Conservation (phyloP, 2,329 filamentous ascomycete genomes). For the Penicillium digitatum region DNA sequence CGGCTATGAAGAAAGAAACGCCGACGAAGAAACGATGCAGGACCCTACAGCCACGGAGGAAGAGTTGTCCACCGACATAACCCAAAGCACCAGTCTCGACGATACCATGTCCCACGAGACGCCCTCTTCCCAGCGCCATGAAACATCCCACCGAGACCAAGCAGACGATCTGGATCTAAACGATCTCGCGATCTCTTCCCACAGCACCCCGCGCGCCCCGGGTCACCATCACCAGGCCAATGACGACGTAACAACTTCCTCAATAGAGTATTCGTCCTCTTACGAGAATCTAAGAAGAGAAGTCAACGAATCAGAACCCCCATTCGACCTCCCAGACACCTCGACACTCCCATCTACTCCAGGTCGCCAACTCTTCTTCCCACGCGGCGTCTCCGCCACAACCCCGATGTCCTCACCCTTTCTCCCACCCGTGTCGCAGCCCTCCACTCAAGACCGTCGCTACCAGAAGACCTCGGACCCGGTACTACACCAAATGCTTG, state of each 20-base stretch:
- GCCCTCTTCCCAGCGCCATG: conserved; percentile 34
- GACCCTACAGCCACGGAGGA: conserved; percentile 53
- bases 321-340: conserved; percentile 35
- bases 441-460: conserved; percentile 36
- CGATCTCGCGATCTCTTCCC: conserved; percentile 43
- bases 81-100: conserved; percentile 36
- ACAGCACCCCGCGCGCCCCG: conserved; percentile 46
- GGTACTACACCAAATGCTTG: conserved; percentile 82
- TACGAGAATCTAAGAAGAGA: conserved; percentile 71
- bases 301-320: conserved; percentile 49
- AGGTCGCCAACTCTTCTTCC: conserved; percentile 27
- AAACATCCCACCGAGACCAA: conserved; percentile 23
- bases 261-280: conserved; percentile 63
- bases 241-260: conserved; percentile 41
- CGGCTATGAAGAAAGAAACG: conserved; percentile 78
- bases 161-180: conserved; percentile 47
- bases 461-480: conserved; percentile 57
- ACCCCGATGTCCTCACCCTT: conserved; percentile 58
- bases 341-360: conserved; percentile 37
- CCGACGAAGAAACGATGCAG: conserved; percentile 53
- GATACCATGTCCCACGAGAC: conserved; percentile 42
- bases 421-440: conserved; percentile 49
- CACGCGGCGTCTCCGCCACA: conserved; percentile 54
- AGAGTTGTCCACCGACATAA: conserved; percentile 52
- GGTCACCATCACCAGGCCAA: conserved; percentile 26